Base-by-base conservation (phyloP, 192 early-diverging fungal species). In the Podila minutissima region DNA sequence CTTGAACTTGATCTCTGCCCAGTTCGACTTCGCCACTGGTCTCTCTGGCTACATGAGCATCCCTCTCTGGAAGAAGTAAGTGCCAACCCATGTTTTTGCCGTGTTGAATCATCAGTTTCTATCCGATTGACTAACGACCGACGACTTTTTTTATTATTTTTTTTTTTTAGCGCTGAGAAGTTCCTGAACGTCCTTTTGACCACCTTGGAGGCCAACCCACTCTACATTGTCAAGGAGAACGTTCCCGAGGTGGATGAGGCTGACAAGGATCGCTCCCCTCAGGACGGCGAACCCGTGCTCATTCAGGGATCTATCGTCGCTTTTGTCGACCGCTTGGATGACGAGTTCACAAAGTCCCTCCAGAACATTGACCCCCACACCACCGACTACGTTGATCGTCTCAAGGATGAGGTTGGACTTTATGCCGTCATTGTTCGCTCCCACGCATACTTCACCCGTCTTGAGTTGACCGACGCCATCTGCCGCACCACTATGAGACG, bases 301-400 rank as follows among this genome's bases (percentile, higher is more conserved):
- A 83, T 98, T 67, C 94, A 92, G 59, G 98, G 97, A 64, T 95
- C 93, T 48, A 86, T 99, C 63, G 86, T 93, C 61, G 89, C 94
- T 51, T 93, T 95, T 59, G 86, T 99, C 35, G 98, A 99, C 71
- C 93, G 97, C 32, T 85, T 99, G 50, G 96, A 98, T 85, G 97
- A 99, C 67, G 98, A 99, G 86, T 99, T 98, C 85, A 94, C 90
- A 72, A 94, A 95, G 84, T 94, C 96, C 31, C 90, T 99, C 53
- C 97, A 97, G 82, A 91, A 92, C 79, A 97, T 97, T 75, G 98
- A 99, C 86, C 97, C 97, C 66, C 96, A 98, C 83, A 95, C 97
- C 46, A 93, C 94, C 62, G 97, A 99, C 71, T 99, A 99, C 74
- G 90, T 99, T 67, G 95, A 93, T 67, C 93, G 98, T 60, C 91